Percentiles rank a stretch among this genome's conserved stretches.
These are phyloP conservation scores for Artemisia tridentata DNA, from an alignment of 129 eudicot genomes.

Conservation along the genomic window DNA sequence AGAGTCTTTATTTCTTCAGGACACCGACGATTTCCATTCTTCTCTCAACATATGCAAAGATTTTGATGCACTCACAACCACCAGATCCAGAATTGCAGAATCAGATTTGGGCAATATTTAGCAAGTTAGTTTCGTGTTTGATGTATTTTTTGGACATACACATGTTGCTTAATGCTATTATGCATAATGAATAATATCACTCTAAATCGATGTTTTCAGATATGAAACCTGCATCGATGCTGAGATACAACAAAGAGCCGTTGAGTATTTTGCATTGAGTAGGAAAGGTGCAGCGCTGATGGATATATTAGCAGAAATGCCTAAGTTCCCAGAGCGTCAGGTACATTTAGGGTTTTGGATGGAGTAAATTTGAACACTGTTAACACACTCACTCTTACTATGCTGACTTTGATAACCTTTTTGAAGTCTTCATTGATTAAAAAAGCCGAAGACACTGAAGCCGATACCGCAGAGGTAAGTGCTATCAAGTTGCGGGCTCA, in stretches of 20 bases:
- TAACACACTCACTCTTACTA: conserved; percentile 10
- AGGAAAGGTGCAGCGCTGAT: conserved; percentile 81
- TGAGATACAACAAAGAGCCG: conserved; percentile 98
- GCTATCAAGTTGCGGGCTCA: conserved; percentile 88
- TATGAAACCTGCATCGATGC: conserved; percentile 91
- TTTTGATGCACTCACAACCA: conserved; percentile 90
- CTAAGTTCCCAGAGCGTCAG: conserved; percentile 97
- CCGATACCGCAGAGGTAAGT: conserved; percentile 96
- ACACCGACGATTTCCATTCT: conserved; percentile 81
- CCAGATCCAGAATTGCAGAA: conserved; percentile 84
- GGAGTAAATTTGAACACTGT: neutral
- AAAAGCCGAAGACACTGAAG: conserved; percentile 92
- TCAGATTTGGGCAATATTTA: conserved; percentile 84
- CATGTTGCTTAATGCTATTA: conserved; percentile 8
- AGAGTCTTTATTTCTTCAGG: conserved; percentile 40
- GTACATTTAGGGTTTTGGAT: conserved; percentile 34
- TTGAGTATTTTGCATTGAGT: conserved; percentile 83
- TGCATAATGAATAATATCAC: neutral
- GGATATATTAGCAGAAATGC: conserved; percentile 99
- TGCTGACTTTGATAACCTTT: conserved; percentile 34
- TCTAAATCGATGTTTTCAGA: conserved; percentile 38
- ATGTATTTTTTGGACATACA: conserved; percentile 1
- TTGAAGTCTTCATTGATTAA: conserved; percentile 80
- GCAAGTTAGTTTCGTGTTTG: conserved; percentile 56
- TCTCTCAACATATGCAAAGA: conserved; percentile 97